Evolutionary conservation across 208 protist genomes (phyloP).

Genomic region (Leptomonas pyrrhocoris): DNA sequence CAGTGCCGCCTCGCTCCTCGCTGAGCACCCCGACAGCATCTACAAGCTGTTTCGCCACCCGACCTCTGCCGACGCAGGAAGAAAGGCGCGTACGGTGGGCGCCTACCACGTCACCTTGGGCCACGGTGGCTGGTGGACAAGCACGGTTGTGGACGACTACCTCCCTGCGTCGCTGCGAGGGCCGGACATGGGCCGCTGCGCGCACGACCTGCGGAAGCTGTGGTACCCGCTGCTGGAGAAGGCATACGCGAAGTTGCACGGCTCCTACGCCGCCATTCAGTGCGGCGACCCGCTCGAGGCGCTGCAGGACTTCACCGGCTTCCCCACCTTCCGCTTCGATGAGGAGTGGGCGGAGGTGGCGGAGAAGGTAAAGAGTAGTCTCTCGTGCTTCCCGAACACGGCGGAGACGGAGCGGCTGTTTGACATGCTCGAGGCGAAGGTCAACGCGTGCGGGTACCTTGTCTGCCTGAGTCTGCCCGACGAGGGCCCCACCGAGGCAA

Average conservation of each 20-base stretch:
- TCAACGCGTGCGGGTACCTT: slow-evolving; percentile 31
- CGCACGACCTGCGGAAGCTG: slow-evolving; percentile 55
- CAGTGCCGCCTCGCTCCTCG: slow-evolving; percentile 41
- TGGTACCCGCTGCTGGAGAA: slow-evolving; percentile 86
- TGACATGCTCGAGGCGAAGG: slow-evolving; percentile 12
- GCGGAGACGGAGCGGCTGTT: slow-evolving; percentile 38
- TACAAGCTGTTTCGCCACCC: slow-evolving; percentile 41
- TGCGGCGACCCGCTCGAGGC: slow-evolving; percentile 59
- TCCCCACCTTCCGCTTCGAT: slow-evolving; percentile 50
- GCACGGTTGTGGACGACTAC: slow-evolving; percentile 56
- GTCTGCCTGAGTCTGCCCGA: slow-evolving; percentile 50
- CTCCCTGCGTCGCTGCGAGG: slow-evolving; percentile 44
- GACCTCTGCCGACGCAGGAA: slow-evolving; percentile 7
- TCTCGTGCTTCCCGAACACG: background rate
- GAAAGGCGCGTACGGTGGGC: slow-evolving; percentile 22
- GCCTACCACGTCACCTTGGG: slow-evolving; percentile 52
- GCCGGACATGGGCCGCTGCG: slow-evolving; percentile 41
- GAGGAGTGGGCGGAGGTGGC: slow-evolving; percentile 41
- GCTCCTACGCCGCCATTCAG: slow-evolving; percentile 71
- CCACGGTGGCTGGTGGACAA: slow-evolving; percentile 61
- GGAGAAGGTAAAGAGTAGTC: background rate
- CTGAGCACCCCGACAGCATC: slow-evolving; percentile 36
- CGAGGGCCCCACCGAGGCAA: slow-evolving; percentile 24
- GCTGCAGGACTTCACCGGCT: slow-evolving; percentile 67
- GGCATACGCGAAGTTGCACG: slow-evolving; percentile 86